Percentiles rank a stretch among this genome's conserved stretches.
Evolutionary conservation across 2,329 filamentous ascomycete genomes (phyloP).

Genomic region (Clarireedia paspali): DNA sequence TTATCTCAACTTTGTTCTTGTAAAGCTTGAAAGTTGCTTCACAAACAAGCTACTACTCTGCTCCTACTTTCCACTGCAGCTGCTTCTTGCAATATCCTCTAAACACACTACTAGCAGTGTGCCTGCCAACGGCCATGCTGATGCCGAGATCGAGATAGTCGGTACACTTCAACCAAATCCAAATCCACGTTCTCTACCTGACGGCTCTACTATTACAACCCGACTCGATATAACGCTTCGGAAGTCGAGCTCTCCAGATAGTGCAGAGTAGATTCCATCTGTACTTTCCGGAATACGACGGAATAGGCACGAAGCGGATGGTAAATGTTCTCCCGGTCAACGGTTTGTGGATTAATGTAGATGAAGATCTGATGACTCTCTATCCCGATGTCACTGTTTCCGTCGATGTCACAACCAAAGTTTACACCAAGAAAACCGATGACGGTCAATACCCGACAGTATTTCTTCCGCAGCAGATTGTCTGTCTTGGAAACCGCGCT

Average conservation of each 20-base stretch:
- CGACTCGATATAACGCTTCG: background rate
- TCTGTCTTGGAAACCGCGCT: background rate
- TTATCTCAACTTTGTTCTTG: background rate
- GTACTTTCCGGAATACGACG: background rate
- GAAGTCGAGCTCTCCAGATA: background rate
- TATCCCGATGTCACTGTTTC: background rate
- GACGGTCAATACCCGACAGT: background rate
- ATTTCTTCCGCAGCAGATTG: background rate
- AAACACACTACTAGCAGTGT: background rate
- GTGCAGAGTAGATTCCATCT: background rate
- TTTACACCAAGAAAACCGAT: background rate
- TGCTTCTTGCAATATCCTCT: background rate
- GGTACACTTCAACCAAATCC: slow-evolving; percentile 1
- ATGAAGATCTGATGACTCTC: background rate
- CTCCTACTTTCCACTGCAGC: background rate
- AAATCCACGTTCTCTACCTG: background rate
- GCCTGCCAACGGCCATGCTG: background rate
- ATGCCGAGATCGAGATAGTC: slow-evolving; percentile 1
- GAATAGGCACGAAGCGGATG: background rate
- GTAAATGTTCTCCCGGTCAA: background rate
- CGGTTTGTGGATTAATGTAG: background rate
- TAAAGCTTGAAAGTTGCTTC: background rate
- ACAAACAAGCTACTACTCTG: background rate
- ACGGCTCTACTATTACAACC: background rate
- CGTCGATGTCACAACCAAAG: background rate